A percentile compares a stretch with the other conserved stretches of the same genome.
Conservation (phyloP, 148 eudicot genomes). For the Suaeda aralocaspica region DNA sequence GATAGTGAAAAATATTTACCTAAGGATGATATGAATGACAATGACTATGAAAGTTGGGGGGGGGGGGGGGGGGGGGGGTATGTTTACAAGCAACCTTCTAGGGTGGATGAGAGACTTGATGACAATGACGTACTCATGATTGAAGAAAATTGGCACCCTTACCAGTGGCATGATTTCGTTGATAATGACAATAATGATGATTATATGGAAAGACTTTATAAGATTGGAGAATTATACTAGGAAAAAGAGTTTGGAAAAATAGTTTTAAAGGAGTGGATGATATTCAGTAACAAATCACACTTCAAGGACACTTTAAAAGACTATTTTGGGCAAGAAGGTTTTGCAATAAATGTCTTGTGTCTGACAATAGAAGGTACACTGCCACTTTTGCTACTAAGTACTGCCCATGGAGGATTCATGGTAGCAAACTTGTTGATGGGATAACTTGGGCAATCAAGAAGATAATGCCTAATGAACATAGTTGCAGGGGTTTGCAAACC, state of each 20-base stretch:
- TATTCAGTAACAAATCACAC: background rate
- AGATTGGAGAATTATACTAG: background rate
- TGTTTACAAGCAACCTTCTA: no score
- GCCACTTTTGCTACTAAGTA: background rate
- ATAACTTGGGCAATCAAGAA: conserved; percentile 2
- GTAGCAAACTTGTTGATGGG: background rate
- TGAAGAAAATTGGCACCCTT: no score
- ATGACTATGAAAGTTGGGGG: no score
- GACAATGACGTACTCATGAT: no score
- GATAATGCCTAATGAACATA: background rate
- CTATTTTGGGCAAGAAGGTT: background rate
- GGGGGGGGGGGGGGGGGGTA: no score
- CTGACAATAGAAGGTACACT: background rate
- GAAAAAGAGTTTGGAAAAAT: background rate
- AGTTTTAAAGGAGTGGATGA: background rate
- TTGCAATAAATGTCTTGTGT: background rate
- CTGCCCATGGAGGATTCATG: background rate
- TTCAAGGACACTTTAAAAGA: conserved; percentile 1
- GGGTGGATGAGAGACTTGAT: no score
- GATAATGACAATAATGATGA: background rate
- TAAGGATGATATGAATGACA: no score
- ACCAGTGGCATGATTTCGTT: background rate
- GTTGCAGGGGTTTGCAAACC: no score
- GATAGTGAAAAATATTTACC: no score
- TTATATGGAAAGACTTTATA: background rate